Evolutionary conservation across 352 stramenopile species (phyloP).

Genomic region (Phytophthora citrophthora): DNA sequence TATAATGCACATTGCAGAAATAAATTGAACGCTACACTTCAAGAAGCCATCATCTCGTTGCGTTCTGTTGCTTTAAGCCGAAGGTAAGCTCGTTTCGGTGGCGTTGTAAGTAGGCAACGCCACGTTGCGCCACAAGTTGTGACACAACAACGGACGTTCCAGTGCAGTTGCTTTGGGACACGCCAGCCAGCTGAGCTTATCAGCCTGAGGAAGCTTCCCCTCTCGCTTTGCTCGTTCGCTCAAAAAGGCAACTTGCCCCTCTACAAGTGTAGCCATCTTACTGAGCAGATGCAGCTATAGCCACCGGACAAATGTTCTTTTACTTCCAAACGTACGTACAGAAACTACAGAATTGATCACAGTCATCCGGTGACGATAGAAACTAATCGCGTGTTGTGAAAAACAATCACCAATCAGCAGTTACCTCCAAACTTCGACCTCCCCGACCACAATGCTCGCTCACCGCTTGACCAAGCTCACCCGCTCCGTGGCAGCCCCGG

Average conservation of each 20-base stretch:
- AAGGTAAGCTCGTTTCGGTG: background rate
- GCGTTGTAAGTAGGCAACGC: no score
- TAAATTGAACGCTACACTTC: slow-evolving; percentile 40
- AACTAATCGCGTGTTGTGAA: slow-evolving; percentile 7
- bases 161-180: slow-evolving; percentile 30
- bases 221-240: slow-evolving; percentile 11
- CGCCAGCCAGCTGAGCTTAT: background rate
- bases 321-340: background rate
- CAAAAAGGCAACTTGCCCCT: slow-evolving; percentile 15
- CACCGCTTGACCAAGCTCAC: slow-evolving; percentile 33
- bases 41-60: background rate
- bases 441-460: slow-evolving; percentile 24
- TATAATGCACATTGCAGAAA: slow-evolving; percentile 46
- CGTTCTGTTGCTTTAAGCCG: no score
- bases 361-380: background rate
- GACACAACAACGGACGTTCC: slow-evolving; percentile 15
- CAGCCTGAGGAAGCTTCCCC: background rate
- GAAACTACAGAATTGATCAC: background rate
- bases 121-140: background rate
- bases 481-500: slow-evolving; percentile 25
- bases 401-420: slow-evolving; percentile 18
- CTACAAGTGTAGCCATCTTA: slow-evolving; percentile 8
- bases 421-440: slow-evolving; percentile 21
- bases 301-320: background rate
- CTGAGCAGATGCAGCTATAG: background rate